Evolutionary conservation across 202 grass and related monocot species (phyloP), one percentile per base, ranked within the genome.

Genomic region (Carex arenaria): DNA sequence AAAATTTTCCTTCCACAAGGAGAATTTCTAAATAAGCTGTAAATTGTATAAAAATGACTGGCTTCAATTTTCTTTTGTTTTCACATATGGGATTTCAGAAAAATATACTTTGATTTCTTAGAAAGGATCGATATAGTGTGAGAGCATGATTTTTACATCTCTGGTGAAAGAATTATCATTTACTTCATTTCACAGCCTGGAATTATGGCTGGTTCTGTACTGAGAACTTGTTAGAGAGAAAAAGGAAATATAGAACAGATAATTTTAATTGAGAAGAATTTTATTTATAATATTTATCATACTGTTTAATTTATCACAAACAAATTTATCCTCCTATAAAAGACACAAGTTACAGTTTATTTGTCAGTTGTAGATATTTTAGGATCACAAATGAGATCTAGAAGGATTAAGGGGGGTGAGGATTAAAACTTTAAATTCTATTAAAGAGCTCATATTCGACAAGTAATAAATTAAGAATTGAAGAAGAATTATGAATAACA

Each of bases 1-100:
- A 28, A 97, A 94, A 78, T 97, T 97, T 71, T 80, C 89, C 71
- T 97, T 97, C 88, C 92, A 97, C 87, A 97, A 97, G 88, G 94
- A 97, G 87, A 97, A 97, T 83, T 97, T 97, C 78, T 97, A 66
- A 77, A 51, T 19, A 55, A 43, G 63, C 23, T 67, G 62, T 32
- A 55, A 82, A 23, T 38, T 82, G 80, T 82, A 82, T 36, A 82
- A 67, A 67, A 40, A 57, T 17, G 5, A 66, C n/a, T 67, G 42
- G 5, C 43, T 65, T 79, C 49, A 42, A 36, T 64, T 69, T 26
- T 36, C 47, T 31, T 82, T 56, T 82, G 8, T 73, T 82, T 81
- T 57, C 12, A 47, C 1, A 3, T 34, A 20, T 70, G 52, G 19
- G 17, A 38, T 59, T 85, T 51, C 60, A 76, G 49, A 78, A 80